These are phyloP conservation scores for Butyriboletus loyo DNA, from an alignment of 768 basidiomycete genomes.

Conservation along the genomic window DNA sequence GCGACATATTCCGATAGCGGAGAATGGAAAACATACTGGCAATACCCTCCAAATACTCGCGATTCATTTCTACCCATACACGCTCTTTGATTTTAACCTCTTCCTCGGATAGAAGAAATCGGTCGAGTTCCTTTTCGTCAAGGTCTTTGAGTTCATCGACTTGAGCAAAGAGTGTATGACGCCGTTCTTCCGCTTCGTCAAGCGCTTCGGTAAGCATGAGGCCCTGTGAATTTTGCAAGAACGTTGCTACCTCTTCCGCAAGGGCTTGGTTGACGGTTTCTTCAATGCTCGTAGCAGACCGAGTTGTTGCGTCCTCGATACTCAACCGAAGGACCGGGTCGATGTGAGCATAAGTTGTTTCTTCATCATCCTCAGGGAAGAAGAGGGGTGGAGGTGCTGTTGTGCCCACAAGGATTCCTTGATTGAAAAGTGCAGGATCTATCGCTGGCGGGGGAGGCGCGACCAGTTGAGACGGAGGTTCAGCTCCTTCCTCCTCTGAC, in stretches of 20 bases:
- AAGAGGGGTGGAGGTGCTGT: slow-evolving; percentile 38
- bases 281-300: slow-evolving; percentile 44
- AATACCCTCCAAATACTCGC: slow-evolving; percentile 84
- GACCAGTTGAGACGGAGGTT: slow-evolving; percentile 14
- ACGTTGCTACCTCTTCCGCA: slow-evolving; percentile 65
- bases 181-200: slow-evolving; percentile 62
- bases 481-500: slow-evolving; percentile 31
- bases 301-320: slow-evolving; percentile 12
- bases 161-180: slow-evolving; percentile 47
- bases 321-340: slow-evolving; percentile 51
- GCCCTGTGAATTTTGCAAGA: slow-evolving; percentile 61
- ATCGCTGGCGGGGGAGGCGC: slow-evolving; percentile 32
- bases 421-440: slow-evolving; percentile 57
- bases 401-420: slow-evolving; percentile 66
- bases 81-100: slow-evolving; percentile 86
- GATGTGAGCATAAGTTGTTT: slow-evolving; percentile 43
- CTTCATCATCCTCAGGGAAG: slow-evolving; percentile 44
- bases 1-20: slow-evolving; percentile 31
- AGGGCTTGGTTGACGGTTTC: slow-evolving; percentile 60
- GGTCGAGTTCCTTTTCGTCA: slow-evolving; percentile 89
- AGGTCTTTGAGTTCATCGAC: slow-evolving; percentile 68
- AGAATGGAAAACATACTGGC: slow-evolving; percentile 49
- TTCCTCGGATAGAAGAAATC: slow-evolving; percentile 70
- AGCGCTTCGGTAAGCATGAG: slow-evolving; percentile 58
- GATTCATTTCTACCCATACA: slow-evolving; percentile 92